Percentiles rank a stretch among this genome's conserved stretches.
These are phyloP conservation scores for Babesia sp. DNA, from an alignment of 169 alveolate genomes.

Conservation along the genomic window DNA sequence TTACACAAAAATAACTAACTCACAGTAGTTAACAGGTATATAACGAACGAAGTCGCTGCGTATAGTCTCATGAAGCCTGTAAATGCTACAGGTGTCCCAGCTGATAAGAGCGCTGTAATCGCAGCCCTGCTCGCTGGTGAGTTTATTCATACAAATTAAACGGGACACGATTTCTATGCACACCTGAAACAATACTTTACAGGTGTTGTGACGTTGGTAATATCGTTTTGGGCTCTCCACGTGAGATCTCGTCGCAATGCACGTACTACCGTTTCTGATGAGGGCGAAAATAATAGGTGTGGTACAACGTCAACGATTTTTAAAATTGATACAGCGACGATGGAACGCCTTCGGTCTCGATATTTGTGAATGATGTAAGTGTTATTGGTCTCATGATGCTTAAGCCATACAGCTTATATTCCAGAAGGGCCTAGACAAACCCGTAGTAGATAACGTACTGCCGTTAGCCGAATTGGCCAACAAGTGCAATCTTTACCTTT, in stretches of 20 bases:
- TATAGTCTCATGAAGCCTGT: background rate
- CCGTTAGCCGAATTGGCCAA: slow-evolving; percentile 19
- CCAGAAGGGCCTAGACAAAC: slow-evolving; percentile 17
- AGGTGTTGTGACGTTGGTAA: background rate
- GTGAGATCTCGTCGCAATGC: background rate
- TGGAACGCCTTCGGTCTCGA: slow-evolving; percentile 7
- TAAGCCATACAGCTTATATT: slow-evolving; percentile 32
- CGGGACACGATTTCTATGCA: background rate
- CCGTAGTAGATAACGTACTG: slow-evolving; percentile 7
- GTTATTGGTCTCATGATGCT: background rate
- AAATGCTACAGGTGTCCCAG: background rate
- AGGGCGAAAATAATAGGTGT: slow-evolving; percentile 8
- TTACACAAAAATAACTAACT: no score
- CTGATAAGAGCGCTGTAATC: background rate
- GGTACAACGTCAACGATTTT: background rate
- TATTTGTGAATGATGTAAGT: slow-evolving; percentile 46
- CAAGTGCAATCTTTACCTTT: slow-evolving; percentile 28
- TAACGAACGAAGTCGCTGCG: no score
- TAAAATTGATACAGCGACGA: background rate
- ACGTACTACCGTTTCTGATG: background rate
- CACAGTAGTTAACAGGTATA: no score
- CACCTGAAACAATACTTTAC: background rate
- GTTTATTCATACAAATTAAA: background rate
- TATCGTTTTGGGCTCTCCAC: background rate
- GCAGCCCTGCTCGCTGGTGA: background rate